Conservation (phyloP, 169 alveolate genomes). For the Amoebophrya sp. region DNA sequence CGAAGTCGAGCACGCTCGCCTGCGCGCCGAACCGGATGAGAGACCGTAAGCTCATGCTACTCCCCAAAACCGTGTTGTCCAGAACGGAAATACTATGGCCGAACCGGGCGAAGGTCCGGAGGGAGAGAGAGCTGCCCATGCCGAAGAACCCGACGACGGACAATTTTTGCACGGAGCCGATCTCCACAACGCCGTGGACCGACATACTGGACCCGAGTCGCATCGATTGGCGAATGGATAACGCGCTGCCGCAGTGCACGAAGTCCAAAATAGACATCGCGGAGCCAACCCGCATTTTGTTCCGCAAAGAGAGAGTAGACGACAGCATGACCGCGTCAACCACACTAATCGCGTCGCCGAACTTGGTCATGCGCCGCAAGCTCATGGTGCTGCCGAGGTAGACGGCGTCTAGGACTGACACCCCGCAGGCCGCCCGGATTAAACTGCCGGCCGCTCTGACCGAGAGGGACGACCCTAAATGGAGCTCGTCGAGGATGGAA, state of each 20-base stretch:
- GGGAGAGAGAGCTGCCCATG: conserved; percentile 20
- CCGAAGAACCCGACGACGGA: neutral
- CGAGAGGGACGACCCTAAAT: neutral
- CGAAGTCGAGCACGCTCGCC: neutral
- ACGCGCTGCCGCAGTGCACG: neutral
- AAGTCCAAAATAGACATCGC: neutral
- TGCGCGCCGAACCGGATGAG: neutral
- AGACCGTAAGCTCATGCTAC: neutral
- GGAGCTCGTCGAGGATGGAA: neutral
- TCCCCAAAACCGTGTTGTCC: conserved; percentile 23
- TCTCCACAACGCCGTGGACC: neutral
- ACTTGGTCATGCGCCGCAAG: neutral
- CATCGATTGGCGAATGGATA: neutral
- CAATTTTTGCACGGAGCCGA: neutral
- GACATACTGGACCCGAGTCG: neutral
- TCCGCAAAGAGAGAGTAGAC: neutral
- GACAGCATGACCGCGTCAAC: neutral
- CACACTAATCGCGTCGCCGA: neutral
- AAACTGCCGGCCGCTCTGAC: neutral
- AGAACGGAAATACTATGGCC: conserved; percentile 3
- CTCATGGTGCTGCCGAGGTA: neutral
- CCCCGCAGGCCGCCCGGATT: neutral
- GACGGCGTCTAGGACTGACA: neutral
- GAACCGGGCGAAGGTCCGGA: conserved; percentile 28
- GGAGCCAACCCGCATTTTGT: neutral